A percentile compares a stretch with the other conserved stretches of the same genome.
phyloP scores from a whole-genome alignment of 495 filamentous ascomycete species.

The Umbilicaria muhlenbergii region DNA sequence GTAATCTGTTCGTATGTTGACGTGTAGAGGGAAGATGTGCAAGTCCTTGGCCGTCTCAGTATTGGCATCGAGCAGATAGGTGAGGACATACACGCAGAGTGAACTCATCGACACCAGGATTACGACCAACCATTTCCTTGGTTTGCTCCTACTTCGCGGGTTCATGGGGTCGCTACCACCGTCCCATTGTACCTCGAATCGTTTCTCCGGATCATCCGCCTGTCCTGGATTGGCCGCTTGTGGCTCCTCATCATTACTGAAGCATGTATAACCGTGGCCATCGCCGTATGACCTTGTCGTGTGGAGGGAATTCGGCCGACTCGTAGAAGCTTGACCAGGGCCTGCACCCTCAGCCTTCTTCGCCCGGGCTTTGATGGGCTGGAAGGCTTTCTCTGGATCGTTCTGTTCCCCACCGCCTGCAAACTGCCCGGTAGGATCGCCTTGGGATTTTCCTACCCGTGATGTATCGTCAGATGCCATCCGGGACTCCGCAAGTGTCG shows the following conservation, averaged over 20 bases:
- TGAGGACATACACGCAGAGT: conserved; percentile 62
- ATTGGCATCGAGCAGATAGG: background rate
- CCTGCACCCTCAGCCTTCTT: too few species aligned
- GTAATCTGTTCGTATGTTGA: conserved; percentile 72
- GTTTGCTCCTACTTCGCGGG: conserved; percentile 52
- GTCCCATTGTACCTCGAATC: conserved; percentile 55
- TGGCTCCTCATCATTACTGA: conserved; percentile 2
- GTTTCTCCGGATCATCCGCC: background rate
- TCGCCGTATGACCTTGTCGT: conserved; percentile 5
- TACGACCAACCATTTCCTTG: conserved; percentile 64
- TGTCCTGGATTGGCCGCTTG: background rate
- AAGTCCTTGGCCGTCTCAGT: conserved; percentile 41
- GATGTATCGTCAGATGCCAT: too few species aligned
- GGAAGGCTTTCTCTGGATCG: too few species aligned
- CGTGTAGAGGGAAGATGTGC: conserved; percentile 79
- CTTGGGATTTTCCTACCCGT: too few species aligned
- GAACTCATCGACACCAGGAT: conserved; percentile 54
- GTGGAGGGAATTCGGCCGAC: too few species aligned
- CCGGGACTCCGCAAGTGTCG: too few species aligned
- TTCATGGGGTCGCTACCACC: conserved; percentile 55
- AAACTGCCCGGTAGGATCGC: too few species aligned
- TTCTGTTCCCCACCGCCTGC: too few species aligned
- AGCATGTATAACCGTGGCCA: conserved; percentile 4
- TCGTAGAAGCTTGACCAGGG: too few species aligned
- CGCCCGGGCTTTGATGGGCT: too few species aligned